Base-by-base conservation (phyloP, 805 yeast species). In the Martiniozyma abietophila region DNA sequence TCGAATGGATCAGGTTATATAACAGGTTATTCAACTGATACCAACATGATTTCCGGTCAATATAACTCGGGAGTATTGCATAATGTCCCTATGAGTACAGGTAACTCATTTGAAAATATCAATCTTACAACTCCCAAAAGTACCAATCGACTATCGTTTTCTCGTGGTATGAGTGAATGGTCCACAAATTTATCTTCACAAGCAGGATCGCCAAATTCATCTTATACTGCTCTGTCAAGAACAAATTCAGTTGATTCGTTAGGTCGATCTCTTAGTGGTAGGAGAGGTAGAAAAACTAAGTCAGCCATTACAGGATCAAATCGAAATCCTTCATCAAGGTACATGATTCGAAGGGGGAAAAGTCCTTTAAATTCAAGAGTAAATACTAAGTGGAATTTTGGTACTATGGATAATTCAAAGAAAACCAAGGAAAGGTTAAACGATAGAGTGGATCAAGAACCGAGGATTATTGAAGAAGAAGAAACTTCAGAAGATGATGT, bases 361-460 rank as follows among this genome's bases (percentile, higher is more conserved):
- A 53, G 60, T 2, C 61, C 61, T 1, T 35, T 55, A 5, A 54
- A 50, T 16, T 34, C 51, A 6, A 53, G 46, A 27, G 27, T 51
- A 32, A 54, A 49, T 29, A 40, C 61, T 4, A 50, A 48, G 20
- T 56, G 61, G 61, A 38, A 41, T 19, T 46, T 50, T 24, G 38
- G 37, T 18, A 33, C 23, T 19, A 36, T 18, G 19, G 24, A 38
- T 12, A 36, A 36, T 20, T 25, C 31, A 15, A 36, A 39, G 25
- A 29, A 44, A 31, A 33, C 65, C 18, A 67, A 62, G 35, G 59
- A 67, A 18, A 51, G 52, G 44, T 54, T 71, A 6, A 53, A 72
- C 27, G 71, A 71, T 48, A 79, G 79, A 15, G 72, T 72, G 21
- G 76, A 80, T 1, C 79, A 80, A 8, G 80, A 74, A 49, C 74